Base-by-base conservation (phyloP, 768 basidiomycete genomes). In the Rhizopogon sp. region DNA sequence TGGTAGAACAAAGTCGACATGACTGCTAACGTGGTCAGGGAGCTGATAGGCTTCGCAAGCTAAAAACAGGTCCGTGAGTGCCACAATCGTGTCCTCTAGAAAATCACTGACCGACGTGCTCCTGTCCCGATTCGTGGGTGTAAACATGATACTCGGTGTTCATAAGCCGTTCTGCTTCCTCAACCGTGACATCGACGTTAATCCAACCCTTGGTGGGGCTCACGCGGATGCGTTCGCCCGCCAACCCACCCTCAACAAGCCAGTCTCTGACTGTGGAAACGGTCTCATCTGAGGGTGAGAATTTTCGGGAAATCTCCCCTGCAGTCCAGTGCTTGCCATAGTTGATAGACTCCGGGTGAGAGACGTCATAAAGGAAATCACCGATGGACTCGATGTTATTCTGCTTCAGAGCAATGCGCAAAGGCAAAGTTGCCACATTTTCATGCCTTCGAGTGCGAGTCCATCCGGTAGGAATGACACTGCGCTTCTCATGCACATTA, bases 401-500 rank as follows among this genome's bases (percentile, higher is more conserved):
- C 56, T 73, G 73, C n/a, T 58, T 51, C 20, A 74, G 61, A 8
- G 70, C 68, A 52, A 72, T 63, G 29, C 65, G 66, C 28, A 72
- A 31, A 3, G 66, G 68, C 10, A 72, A 55, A 3, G 39, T 40
- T 13, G 64, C 56, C 13, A 69, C 61, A 14, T 73, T 55, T 5
- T 70, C 66, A 39, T 74, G 71, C 41, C 73, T 67, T 25, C 74
- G 71, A 37, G 69, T 60, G 41, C 70, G 62, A 1, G 64, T 56
- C 79, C 79, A 81, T 2, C 64, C 64, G 6, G 51, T 9, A 8
- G 75, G 76, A 3, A 66, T 59, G 11, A 43, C 58, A 14, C 64
- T 64, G 52, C 75, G 76, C 52, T 65, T 72, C 60, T 77, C 76
- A 52, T 77, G 76, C 29, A 75, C 56, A 56, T 65, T 62, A 56